Evolutionary conservation across 352 stramenopile genomes (phyloP), one percentile per base, ranked within the genome.

Genomic region (Blastocystis hominis): DNA sequence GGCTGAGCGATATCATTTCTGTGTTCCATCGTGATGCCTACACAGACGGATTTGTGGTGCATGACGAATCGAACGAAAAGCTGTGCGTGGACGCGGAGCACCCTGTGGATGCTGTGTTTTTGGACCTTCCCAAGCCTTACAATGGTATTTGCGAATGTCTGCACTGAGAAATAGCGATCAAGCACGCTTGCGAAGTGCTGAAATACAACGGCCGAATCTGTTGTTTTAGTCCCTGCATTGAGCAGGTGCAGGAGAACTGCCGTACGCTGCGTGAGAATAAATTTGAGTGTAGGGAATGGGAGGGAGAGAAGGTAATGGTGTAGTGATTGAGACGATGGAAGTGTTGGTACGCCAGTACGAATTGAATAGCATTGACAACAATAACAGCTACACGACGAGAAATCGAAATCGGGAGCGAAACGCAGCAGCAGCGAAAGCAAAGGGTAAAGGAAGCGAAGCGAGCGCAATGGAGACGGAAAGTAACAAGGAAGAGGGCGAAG

Each of bases 61-160:
- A 88, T 20, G 70, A 88, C 81, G 76, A 88, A 72, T 34, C 75
- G 61, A 6, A 90, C 56, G 59, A 69, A 38, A 55, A 72, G 75
- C 61, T 80, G 50, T 50, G 75, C 70, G 40, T 88, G 66, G 46
- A 55, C n/a, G 69, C 64, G 4, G 36, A 24, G 3, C 55, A 88
- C 9, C 93, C 86, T 24, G 92, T 91, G 1, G 95, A 99, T 89
- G 92, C 96, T 5, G 93, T 98, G 4, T 98, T 99, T 88, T 90
- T 99, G 24, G 97, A 99, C 89, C 89, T 99, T 76, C 97, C 97
- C 0, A 95, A 96, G 89, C 97, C 97, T 7, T 99, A 96, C 96
- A 59, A 40, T 10, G 77, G 77, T 87, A 55, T 6, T 15, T 75
- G 6, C 17, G 1, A 2, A 10, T 75, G 0, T 0, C 0, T 36